Conservation (phyloP, 2,329 filamentous ascomycete genomes). For the Scortechinia acanthostroma region DNA sequence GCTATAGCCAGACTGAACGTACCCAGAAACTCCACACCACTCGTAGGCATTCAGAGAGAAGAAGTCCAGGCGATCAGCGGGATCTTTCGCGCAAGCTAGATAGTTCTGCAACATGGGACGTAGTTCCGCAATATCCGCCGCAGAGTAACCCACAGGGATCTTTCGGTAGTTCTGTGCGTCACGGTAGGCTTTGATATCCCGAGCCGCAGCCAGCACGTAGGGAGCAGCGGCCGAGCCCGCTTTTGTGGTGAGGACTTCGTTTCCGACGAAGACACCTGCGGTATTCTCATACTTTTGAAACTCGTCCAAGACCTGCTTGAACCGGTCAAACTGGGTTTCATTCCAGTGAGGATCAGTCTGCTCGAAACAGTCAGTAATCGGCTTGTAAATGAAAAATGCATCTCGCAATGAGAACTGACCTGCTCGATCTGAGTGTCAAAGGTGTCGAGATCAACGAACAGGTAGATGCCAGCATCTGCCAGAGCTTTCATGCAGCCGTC, state of each 20-base stretch:
- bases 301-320: slow-evolving; percentile 67
- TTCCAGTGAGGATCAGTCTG: slow-evolving; percentile 65
- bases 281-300: slow-evolving; percentile 75
- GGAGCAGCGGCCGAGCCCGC: slow-evolving; percentile 62
- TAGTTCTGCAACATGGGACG: slow-evolving; percentile 62
- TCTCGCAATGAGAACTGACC: slow-evolving; percentile 24
- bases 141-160: slow-evolving; percentile 81
- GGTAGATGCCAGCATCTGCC: slow-evolving; percentile 73
- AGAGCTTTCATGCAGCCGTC: slow-evolving; percentile 75
- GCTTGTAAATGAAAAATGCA: slow-evolving; percentile 1
- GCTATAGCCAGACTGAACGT: slow-evolving; percentile 60
- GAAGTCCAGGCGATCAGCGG: slow-evolving; percentile 70
- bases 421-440: slow-evolving; percentile 64
- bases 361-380: neutral
- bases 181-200: slow-evolving; percentile 78
- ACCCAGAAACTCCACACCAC: slow-evolving; percentile 60
- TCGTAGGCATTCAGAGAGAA: slow-evolving; percentile 82
- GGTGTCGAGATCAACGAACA: slow-evolving; percentile 77
- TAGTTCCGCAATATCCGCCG: slow-evolving; percentile 71
- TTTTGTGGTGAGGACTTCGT: slow-evolving; percentile 69
- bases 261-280: slow-evolving; percentile 79
- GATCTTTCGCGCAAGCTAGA: slow-evolving; percentile 69
- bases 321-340: slow-evolving; percentile 60
- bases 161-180: slow-evolving; percentile 69
- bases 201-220: slow-evolving; percentile 74